These are phyloP conservation scores for Xylaria sp. DNA, from an alignment of 2,329 filamentous ascomycete species.

Conservation along the genomic window DNA sequence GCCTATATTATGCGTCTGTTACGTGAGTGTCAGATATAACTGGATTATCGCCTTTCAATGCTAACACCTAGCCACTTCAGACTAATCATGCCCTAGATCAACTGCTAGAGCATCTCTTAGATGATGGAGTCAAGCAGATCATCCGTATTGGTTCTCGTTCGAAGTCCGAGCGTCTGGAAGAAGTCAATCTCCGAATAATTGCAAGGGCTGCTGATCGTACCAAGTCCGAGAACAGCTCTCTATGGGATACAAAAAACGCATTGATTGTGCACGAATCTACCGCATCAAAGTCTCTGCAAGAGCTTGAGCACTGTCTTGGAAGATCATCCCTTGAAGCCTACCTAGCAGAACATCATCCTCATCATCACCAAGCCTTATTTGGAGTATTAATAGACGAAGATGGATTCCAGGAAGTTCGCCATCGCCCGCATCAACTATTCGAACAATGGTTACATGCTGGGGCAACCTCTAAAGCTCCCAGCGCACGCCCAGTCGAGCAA, in stretches of 20 bases:
- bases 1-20: slow-evolving; percentile 63
- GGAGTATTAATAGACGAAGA: slow-evolving; percentile 41
- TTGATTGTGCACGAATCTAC: slow-evolving; percentile 26
- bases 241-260: slow-evolving; percentile 44
- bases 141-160: slow-evolving; percentile 70
- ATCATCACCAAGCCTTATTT: slow-evolving; percentile 46
- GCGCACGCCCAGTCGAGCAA: slow-evolving; percentile 20
- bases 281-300: slow-evolving; percentile 14
- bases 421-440: slow-evolving; percentile 33
- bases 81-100: slow-evolving; percentile 64
- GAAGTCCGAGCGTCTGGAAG: slow-evolving; percentile 62
- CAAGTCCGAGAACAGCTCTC: slow-evolving; percentile 50
- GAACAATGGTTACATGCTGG: slow-evolving; percentile 38
- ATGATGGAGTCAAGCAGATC: slow-evolving; percentile 59
- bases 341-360: slow-evolving; percentile 37
- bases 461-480: slow-evolving; percentile 4
- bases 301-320: slow-evolving; percentile 36
- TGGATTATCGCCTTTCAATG: not conserved
- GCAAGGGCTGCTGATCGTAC: slow-evolving; percentile 50
- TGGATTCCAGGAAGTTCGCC: slow-evolving; percentile 42
- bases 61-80: slow-evolving; percentile 10
- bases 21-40: slow-evolving; percentile 41
- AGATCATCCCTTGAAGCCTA: slow-evolving; percentile 37
- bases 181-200: slow-evolving; percentile 60
- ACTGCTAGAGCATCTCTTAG: slow-evolving; percentile 68